Evolutionary conservation across 768 basidiomycete species (phyloP), one percentile per base, ranked within the genome.

Genomic region (Hericium coralloides): DNA sequence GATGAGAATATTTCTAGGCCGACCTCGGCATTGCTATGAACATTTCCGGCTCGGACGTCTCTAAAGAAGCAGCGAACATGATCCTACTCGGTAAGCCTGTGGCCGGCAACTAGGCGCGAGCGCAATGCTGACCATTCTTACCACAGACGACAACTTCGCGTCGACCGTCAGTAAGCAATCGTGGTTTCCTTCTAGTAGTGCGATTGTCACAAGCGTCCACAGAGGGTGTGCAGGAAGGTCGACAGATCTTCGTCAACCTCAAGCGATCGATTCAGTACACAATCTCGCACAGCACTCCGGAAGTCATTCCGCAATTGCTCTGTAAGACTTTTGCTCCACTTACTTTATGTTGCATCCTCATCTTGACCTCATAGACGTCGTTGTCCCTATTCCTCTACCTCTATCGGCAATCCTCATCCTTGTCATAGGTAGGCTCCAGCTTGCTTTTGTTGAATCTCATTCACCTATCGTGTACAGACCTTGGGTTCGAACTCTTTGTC

Each of bases 21-120:
- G 84, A 85, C 60, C 74, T 87, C 22, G 85, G 85, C 31, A 86
- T 86, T 63, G 84, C 84, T 0, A 87, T 87, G 84, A 85, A 85
- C 62, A 81, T 85, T 38, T 85, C 84, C 23, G 85, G 84, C 37
- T 85, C 84, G 4, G 85, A 86, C 60, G 84, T 86, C 12, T 85
- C 84, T 1, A 86, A 87, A 64, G 84, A 86, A 67, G 84, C 85
- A 2, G 84, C 85, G 2, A 82, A 87, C 66, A 85, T 87, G 83
- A 84, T 87, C 63, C 72, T 87, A 14, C 74, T 85, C 4, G 83
- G 82, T 54, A 12, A 14, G 48, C 12, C 65, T 23, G n/a, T 22
- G 20, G 20, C 15, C 52, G 4, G 6, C 31, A 6, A n/a, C n/a
- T n/a, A n/a, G n/a, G n/a, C n/a, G n/a, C n/a, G n/a, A n/a, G n/a